Evolutionary conservation across 768 basidiomycete genomes (phyloP), one percentile per base, ranked within the genome.

Genomic region (Boletus huronensis): DNA sequence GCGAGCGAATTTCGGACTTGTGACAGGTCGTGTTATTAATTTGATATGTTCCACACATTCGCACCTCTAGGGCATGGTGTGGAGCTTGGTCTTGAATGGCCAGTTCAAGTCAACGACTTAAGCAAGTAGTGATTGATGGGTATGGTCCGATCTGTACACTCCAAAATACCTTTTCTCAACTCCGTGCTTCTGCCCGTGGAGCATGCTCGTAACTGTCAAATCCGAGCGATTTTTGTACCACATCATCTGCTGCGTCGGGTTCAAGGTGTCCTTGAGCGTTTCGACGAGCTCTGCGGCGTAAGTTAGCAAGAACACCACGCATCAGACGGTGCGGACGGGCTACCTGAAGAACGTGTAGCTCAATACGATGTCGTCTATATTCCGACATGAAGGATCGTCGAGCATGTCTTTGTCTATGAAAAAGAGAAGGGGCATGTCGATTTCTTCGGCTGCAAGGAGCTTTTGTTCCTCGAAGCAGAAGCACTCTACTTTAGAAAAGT

Each of bases 391-490:
- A 1, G 94, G 94, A 61, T 99, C 97, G 41, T 99, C 95, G 35
- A 95, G 77, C 51, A 97, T 86, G 68, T 98, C 97, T 60, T 93
- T 90, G 77, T 99, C 97, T 62, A 99, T 96, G 77, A 99, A 99
- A 76, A 99, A 99, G 52, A 99, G 81, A 19, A 99, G 79, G 3
- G 97, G 97, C 82, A 99, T 92, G 72, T 99, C 97, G 32, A 99
- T 90, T 72, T 98, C 94, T 74, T 99, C 97, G 28, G 88, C 87
- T 0, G 95, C 94, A 25, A 97, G 77, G 10, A 99, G 82, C 63
- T 87, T 90, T 72, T 99, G 97, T 69, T 99, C 97, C 70, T 99
- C 97, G 62, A 99, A 99, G 72, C 97, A 99, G 77, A 99, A 99
- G 62, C 97, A 99, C 71, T 99, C 97, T 13, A 99, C 93, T 75